Percentiles rank a stretch among this genome's conserved stretches.
phyloP scores from a whole-genome alignment of 495 filamentous ascomycete species.

The Tetracladium marchalianum region DNA sequence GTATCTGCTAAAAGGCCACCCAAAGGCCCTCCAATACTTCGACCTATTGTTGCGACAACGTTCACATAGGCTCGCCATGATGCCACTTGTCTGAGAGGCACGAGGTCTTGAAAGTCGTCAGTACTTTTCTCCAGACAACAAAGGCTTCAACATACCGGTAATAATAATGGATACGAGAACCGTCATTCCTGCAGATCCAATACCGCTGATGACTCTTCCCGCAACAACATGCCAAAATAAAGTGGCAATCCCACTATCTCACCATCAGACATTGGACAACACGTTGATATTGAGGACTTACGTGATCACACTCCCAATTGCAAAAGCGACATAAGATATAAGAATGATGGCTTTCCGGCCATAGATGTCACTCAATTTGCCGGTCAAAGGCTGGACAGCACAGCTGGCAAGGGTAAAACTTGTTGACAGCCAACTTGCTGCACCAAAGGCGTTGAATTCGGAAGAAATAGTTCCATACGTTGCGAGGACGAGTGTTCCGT shows the following conservation, averaged over 20 bases:
- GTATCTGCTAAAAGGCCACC: conserved; percentile 56
- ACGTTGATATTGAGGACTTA: conserved; percentile 15
- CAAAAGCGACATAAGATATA: conserved; percentile 31
- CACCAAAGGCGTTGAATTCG: conserved; percentile 48
- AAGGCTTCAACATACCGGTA: conserved; percentile 31
- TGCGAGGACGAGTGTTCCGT: conserved; percentile 52
- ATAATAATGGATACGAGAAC: conserved; percentile 50
- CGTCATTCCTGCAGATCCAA: conserved; percentile 49
- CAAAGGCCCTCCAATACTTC: conserved; percentile 53
- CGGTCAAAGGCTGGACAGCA: conserved; percentile 47
- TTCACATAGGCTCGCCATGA: conserved; percentile 59
- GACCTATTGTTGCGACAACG: conserved; percentile 50
- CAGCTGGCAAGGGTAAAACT: conserved; percentile 50
- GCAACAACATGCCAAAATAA: conserved; percentile 45
- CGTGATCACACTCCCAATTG: conserved; percentile 25
- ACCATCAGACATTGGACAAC: background rate
- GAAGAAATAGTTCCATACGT: conserved; percentile 54
- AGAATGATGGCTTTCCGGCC: conserved; percentile 33
- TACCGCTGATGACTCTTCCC: conserved; percentile 47
- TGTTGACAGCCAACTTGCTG: conserved; percentile 59
- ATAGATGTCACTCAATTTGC: conserved; percentile 40
- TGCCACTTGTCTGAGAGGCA: conserved; percentile 57
- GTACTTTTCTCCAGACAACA: background rate
- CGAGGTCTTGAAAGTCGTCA: conserved; percentile 33
- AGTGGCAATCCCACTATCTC: conserved; percentile 36